Percentiles rank a stretch among this genome's conserved stretches.
phyloP scores from a whole-genome alignment of 2,329 filamentous ascomycete species.

The Microcyclospora pomicola region DNA sequence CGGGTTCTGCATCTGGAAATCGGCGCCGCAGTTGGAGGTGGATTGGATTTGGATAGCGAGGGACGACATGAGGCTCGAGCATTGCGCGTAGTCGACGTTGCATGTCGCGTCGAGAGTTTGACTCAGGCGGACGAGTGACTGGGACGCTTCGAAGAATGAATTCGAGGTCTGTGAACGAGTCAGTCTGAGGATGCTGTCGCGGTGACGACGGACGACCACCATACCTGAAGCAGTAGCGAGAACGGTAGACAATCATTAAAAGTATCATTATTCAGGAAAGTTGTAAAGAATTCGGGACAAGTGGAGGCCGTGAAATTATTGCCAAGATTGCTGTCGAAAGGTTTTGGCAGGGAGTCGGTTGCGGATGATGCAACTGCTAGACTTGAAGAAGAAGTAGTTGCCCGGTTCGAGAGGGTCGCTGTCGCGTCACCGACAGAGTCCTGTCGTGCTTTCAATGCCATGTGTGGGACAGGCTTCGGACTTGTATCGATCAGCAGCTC shows the following conservation, averaged over 20 bases:
- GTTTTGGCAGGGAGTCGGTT: conserved; percentile 22
- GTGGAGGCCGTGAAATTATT: conserved; percentile 38
- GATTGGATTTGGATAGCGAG: conserved; percentile 53
- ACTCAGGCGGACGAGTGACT: conserved; percentile 57
- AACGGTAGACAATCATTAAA: conserved; percentile 69
- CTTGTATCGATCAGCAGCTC: no score
- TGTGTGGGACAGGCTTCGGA: no score
- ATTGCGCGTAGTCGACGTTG: conserved; percentile 49
- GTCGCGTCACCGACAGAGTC: no score
- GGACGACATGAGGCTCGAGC: conserved; percentile 48
- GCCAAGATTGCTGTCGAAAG: conserved; percentile 36
- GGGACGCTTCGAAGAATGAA: conserved; percentile 68
- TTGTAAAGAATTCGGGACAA: conserved; percentile 55
- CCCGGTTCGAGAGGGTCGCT: no score
- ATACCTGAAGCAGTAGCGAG: conserved; percentile 67
- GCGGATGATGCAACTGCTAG: conserved; percentile 3
- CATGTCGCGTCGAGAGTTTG: conserved; percentile 70
- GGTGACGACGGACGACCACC: conserved; percentile 13
- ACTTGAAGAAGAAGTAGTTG: no score
- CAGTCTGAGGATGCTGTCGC: not conserved
- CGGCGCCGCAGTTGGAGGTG: conserved; percentile 52
- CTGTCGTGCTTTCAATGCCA: no score
- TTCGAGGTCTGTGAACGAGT: conserved; percentile 51
- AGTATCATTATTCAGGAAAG: conserved; percentile 49
- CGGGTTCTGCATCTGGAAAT: conserved; percentile 54